Evolutionary conservation across 495 filamentous ascomycete species (phyloP).

Genomic region (Penicillium parvum): DNA sequence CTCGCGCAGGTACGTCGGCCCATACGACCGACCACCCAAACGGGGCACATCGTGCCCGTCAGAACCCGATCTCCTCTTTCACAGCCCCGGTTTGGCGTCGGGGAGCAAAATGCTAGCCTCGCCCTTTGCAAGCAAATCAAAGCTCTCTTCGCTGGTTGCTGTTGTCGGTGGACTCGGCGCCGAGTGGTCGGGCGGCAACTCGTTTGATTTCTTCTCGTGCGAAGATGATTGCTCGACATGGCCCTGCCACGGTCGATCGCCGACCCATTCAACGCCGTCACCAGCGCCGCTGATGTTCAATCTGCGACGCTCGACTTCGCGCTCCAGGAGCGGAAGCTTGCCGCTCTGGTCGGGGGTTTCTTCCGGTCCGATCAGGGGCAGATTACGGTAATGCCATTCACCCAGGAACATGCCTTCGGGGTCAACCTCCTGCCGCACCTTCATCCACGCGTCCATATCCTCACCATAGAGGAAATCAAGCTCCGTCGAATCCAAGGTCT

Average conservation of each 20-base stretch:
- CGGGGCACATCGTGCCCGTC: not conserved
- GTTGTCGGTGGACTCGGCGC: conserved; percentile 34
- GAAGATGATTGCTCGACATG: not conserved
- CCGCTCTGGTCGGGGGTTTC: conserved; percentile 6
- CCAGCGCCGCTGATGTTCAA: conserved; percentile 29
- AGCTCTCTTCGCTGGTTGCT: conserved; percentile 58
- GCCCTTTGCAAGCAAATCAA: conserved; percentile 50
- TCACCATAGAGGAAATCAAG: conserved; percentile 46
- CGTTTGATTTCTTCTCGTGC: conserved; percentile 18
- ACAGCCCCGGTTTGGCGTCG: conserved; percentile 16
- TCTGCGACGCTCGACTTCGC: conserved; percentile 31
- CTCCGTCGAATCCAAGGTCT: conserved; percentile 45
- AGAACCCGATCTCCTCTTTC: conserved; percentile 1
- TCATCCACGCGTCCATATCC: conserved; percentile 59
- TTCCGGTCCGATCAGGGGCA: conserved; percentile 45
- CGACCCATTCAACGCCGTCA: conserved; percentile 56
- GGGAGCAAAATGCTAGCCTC: conserved; percentile 45
- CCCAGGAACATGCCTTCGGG: conserved; percentile 89
- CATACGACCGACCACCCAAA: conserved; percentile 8
- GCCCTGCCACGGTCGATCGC: conserved; percentile 36
- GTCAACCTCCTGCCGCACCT: conserved; percentile 69
- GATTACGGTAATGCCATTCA: conserved; percentile 74
- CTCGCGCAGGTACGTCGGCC: not conserved
- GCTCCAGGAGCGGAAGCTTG: conserved; percentile 43
- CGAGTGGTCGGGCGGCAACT: conserved; percentile 11